Evolutionary conservation across 805 yeast genomes (phyloP), one percentile per base, ranked within the genome.

Genomic region (Schwanniomyces polymorphus): DNA sequence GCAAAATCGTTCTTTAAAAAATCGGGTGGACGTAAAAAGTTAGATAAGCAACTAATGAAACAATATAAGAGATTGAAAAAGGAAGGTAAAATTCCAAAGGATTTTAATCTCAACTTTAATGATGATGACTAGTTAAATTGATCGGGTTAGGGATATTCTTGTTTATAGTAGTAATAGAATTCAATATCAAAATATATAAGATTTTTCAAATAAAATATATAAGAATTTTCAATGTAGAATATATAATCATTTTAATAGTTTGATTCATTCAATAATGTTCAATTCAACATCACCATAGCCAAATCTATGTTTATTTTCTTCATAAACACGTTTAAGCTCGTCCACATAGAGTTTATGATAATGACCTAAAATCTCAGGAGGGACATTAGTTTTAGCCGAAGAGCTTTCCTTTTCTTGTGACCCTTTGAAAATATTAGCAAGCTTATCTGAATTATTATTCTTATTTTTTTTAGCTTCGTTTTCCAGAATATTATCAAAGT

Each of bases 331-430:
- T 51, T 74, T 65, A 54, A 91, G 65, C 49, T 83, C 88, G 6
- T 80, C 75, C 9, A 86, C 76, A 60, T 94, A 94, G 23, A 83
- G 55, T 12, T 67, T 69, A 65, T 92, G 99, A 58, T 86, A 90
- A 50, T 83, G 74, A 45, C 86, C 85, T 14, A 91, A 74, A 26
- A 72, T 46, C 27, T 66, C 73, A 21, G 61, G 68, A 2, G 78
- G 76, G 23, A 70, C 58, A 42, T 68, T 67, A 4, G 66, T 45
- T 44, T 57, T 59, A 38, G 51, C 52, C 1, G 56, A 46, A 2
- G 57, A 49, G 25, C 17, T 41, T 16, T 27, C 23, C 18, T 45
- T 41, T 17, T 33, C 38, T 7, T 29, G 42, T n/a, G 28, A 12
- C 26, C 60, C 48, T 35, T 57, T 62, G 53, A 68, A 64, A 26